Evolutionary conservation across 352 stramenopile species (phyloP).

Genomic region (Globisporangium okanoganense): DNA sequence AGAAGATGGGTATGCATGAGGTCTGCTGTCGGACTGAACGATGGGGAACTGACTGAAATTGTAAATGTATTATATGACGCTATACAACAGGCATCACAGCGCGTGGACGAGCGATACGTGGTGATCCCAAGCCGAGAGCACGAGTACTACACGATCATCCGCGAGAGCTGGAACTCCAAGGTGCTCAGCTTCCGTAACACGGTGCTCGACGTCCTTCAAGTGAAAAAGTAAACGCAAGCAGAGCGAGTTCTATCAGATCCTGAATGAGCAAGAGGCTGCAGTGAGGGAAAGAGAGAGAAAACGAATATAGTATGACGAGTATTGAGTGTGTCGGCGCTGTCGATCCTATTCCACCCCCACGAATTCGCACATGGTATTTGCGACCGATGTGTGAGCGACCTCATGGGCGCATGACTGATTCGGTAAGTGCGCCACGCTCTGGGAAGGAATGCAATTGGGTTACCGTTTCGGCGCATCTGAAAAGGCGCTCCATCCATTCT

Average conservation of each 20-base stretch:
- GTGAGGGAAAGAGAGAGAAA: background rate
- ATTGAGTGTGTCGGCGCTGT: slow-evolving; percentile 1
- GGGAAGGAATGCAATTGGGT: background rate
- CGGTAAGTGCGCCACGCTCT: background rate
- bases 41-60: background rate
- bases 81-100: slow-evolving; percentile 10
- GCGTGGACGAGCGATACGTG: slow-evolving; percentile 51
- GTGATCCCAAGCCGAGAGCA: slow-evolving; percentile 65
- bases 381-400: no score
- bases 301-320: slow-evolving; percentile 7
- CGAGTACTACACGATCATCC: slow-evolving; percentile 78
- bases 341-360: background rate
- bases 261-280: background rate
- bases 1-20: background rate
- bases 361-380: background rate
- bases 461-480: slow-evolving; percentile 1
- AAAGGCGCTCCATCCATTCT: background rate
- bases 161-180: slow-evolving; percentile 68
- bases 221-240: slow-evolving; percentile 22
- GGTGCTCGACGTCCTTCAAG: slow-evolving; percentile 46
- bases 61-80: background rate
- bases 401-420: background rate
- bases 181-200: slow-evolving; percentile 61
- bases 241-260: background rate
- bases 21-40: no score